phyloP scores from a whole-genome alignment of 805 yeast species.

The Hanseniaspora singularis region DNA sequence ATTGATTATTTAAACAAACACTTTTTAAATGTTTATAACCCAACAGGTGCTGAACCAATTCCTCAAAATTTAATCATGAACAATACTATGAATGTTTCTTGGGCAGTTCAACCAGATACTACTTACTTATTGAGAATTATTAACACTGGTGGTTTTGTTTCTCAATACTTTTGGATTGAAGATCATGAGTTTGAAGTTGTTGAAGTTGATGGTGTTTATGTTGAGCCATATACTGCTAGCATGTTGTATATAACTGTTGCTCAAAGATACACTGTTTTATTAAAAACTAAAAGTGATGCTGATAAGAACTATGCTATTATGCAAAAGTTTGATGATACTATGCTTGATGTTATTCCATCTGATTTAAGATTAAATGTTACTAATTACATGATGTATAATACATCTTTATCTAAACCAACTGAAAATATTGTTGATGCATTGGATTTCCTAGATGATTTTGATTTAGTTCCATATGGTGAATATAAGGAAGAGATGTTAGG shows the following conservation, averaged over 20 bases:
- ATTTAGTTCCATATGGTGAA: constrained; percentile 44
- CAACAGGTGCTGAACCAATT: constrained; percentile 97
- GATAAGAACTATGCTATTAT: constrained; percentile 68
- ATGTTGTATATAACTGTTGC: constrained; percentile 76
- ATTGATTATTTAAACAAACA: constrained; percentile 38
- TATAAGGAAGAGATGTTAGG: constrained; percentile 43
- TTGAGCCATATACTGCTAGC: constrained; percentile 58
- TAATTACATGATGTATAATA: constrained; percentile 52
- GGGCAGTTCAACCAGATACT: constrained; percentile 69
- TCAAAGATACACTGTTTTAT: constrained; percentile 75
- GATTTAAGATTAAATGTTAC: constrained; percentile 63
- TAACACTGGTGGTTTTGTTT: constrained; percentile 83
- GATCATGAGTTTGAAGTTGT: constrained; percentile 77
- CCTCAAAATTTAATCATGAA: constrained; percentile 73
- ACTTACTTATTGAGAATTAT: constrained; percentile 72
- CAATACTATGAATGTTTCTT: constrained; percentile 65
- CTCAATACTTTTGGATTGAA: constrained; percentile 80
- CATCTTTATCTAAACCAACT: constrained; percentile 32
- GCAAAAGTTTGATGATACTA: constrained; percentile 65
- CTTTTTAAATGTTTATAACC: constrained; percentile 68
- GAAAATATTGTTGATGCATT: constrained; percentile 37
- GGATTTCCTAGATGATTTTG: constrained; percentile 62
- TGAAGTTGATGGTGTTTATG: constrained; percentile 85
- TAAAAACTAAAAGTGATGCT: constrained; percentile 56
- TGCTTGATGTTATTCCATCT: constrained; percentile 66